Evolutionary conservation across 345 rosid genomes (phyloP).

Genomic region (Brassica napus): DNA sequence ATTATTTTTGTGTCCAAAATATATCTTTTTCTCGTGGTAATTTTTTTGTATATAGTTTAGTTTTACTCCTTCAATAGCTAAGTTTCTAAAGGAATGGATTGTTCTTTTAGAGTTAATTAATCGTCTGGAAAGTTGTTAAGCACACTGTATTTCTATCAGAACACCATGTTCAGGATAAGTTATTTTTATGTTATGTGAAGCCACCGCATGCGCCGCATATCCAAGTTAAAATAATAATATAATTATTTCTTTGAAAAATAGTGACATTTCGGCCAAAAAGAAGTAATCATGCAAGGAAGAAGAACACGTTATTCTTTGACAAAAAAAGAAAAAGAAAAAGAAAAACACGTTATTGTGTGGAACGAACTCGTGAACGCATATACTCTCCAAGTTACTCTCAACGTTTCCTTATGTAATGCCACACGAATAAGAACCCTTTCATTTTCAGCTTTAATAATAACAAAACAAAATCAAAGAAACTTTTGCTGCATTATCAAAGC

Average conservation of each 20-base stretch:
- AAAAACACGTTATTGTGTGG: slow-evolving; percentile 26
- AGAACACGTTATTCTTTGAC: slow-evolving; percentile 24
- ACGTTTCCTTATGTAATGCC: background rate
- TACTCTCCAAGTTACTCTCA: background rate
- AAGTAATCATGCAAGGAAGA: background rate
- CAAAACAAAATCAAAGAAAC: background rate
- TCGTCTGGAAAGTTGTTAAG: background rate
- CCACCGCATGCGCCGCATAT: background rate
- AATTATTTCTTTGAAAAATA: background rate
- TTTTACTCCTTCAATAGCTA: background rate
- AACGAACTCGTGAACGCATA: slow-evolving; percentile 8
- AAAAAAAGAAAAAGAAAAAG: slow-evolving; percentile 4
- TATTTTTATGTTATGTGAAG: background rate
- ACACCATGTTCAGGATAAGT: background rate
- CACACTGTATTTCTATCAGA: background rate
- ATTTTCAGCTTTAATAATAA: slow-evolving; percentile 3
- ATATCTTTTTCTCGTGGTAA: background rate
- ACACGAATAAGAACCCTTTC: slow-evolving; percentile 16
- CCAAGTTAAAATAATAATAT: background rate
- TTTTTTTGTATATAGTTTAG: too few relatives aligned
- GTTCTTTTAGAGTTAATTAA: background rate
- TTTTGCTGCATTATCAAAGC: background rate
- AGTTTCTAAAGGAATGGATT: background rate
- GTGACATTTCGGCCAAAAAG: background rate
- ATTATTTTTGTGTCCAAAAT: background rate